Conservation (phyloP, 148 eudicot species). For the Rhododendron molle region DNA sequence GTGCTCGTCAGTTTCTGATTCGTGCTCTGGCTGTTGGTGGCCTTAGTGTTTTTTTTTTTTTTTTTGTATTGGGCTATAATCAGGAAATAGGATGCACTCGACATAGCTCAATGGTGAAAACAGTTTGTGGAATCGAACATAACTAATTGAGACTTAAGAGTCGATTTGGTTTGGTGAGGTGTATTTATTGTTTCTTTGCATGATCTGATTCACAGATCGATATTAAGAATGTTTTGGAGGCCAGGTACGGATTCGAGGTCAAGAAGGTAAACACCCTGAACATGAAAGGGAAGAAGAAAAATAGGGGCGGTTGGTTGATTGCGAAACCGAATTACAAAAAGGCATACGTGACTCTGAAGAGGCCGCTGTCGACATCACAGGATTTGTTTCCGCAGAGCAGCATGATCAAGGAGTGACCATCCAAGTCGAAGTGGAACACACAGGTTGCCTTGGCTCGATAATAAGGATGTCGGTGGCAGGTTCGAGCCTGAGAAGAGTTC, state of each 20-base stretch:
- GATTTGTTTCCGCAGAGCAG: constrained; percentile 58
- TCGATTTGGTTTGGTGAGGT: background rate
- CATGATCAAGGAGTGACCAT: constrained; percentile 42
- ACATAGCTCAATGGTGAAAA: background rate
- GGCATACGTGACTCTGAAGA: constrained; percentile 67
- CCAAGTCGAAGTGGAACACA: constrained; percentile 24
- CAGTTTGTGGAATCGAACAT: too few relatives aligned
- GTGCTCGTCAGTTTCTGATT: too few relatives aligned
- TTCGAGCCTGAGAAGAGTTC: background rate
- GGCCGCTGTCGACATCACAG: constrained; percentile 70
- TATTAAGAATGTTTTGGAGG: constrained; percentile 80
- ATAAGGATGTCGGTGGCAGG: background rate
- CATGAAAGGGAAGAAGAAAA: constrained; percentile 95
- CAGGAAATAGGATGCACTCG: background rate
- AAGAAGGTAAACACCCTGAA: constrained; percentile 74
- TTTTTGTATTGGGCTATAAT: background rate
- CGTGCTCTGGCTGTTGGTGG: too few relatives aligned
- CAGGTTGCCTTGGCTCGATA: background rate
- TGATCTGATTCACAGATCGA: constrained; percentile 42
- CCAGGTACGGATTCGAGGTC: constrained; percentile 81
- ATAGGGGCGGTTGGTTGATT: constrained; percentile 69
- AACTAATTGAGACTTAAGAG: background rate
- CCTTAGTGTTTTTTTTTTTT: too few relatives aligned
- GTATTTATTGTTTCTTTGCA: background rate
- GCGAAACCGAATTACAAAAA: constrained; percentile 87